phyloP scores from a whole-genome alignment of 2,329 filamentous ascomycete genomes.

The Talaromyces rugulosus region DNA sequence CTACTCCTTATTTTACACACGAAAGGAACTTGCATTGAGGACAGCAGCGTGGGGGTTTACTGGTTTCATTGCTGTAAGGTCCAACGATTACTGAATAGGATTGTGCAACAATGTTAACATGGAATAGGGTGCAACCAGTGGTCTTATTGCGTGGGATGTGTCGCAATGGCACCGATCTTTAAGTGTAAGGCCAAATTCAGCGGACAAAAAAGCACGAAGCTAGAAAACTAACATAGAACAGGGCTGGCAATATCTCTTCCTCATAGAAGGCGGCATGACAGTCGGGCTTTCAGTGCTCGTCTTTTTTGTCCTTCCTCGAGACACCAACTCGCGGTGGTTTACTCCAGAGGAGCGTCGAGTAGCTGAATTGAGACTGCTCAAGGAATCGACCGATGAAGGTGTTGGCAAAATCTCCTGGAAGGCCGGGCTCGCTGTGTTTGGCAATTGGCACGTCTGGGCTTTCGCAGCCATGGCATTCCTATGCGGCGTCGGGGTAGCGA shows the following conservation, averaged over 20 bases:
- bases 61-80: conserved; percentile 27
- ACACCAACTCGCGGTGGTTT: conserved; percentile 37
- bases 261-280: conserved; percentile 11
- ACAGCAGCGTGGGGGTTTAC: conserved; percentile 44
- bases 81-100: background rate
- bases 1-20: conserved; percentile 45
- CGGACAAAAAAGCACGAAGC: background rate
- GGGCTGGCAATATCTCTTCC: conserved; percentile 12
- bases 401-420: conserved; percentile 7
- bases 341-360: conserved; percentile 23
- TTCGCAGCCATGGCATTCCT: conserved; percentile 8
- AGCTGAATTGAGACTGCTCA: background rate
- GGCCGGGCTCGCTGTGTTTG: background rate
- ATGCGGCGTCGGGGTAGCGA: conserved; percentile 7
- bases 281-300: conserved; percentile 25
- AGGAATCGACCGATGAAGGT: conserved; percentile 1
- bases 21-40: conserved; percentile 40
- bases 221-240: background rate
- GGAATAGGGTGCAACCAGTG: conserved; percentile 29
- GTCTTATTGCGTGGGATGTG: conserved; percentile 26
- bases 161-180: conserved; percentile 10
- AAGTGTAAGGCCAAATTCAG: background rate
- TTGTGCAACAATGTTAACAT: background rate
- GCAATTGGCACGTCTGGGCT: conserved; percentile 6
- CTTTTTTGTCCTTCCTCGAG: conserved; percentile 27